Conservation (phyloP, 148 eudicot genomes). For the Rhododendron simsii region DNA sequence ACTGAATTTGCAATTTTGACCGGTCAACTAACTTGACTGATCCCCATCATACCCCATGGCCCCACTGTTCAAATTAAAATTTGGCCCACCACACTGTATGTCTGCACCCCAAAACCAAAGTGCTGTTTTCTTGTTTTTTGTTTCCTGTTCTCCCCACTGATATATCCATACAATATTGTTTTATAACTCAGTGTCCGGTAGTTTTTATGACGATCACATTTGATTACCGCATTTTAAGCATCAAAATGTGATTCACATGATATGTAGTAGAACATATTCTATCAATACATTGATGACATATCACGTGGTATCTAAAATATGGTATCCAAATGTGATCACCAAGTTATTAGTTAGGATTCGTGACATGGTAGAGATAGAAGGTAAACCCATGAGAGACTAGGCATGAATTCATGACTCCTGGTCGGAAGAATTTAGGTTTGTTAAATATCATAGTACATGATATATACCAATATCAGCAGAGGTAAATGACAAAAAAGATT, state of each 20-base stretch:
- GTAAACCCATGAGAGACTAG: background rate
- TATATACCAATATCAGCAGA: background rate
- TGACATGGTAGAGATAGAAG: background rate
- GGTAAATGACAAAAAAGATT: background rate
- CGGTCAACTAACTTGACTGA: background rate
- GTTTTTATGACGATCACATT: background rate
- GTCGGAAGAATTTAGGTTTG: background rate
- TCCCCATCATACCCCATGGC: background rate
- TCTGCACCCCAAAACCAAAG: background rate
- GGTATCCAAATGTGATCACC: no score
- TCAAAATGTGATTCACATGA: background rate
- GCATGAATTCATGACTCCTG: no score
- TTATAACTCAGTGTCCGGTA: no score
- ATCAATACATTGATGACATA: no score
- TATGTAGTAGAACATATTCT: no score
- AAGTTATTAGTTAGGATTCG: background rate
- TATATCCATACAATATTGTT: background rate
- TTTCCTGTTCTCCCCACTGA: background rate
- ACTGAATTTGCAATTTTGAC: background rate
- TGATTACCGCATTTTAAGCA: no score
- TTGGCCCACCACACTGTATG: background rate
- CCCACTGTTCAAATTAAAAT: background rate
- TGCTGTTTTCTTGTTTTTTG: background rate
- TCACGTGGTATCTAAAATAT: no score
- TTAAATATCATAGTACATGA: background rate